phyloP scores from a whole-genome alignment of 148 eudicot genomes.

The Cornus controversa region DNA sequence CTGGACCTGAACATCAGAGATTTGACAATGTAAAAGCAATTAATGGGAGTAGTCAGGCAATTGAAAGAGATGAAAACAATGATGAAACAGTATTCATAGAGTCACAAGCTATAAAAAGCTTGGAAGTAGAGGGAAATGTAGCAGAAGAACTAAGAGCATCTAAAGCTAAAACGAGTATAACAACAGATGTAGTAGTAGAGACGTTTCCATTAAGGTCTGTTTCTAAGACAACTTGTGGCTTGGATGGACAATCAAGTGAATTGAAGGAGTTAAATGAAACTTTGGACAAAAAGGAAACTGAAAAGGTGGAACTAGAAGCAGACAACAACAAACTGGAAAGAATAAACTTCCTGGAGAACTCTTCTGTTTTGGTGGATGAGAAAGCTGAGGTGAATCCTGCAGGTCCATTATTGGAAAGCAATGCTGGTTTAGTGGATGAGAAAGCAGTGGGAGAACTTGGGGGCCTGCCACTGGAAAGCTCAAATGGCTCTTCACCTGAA shows the following conservation, averaged over 20 bases:
- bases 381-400: slow-evolving; percentile 24
- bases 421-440: slow-evolving; percentile 15
- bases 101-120: slow-evolving; percentile 16
- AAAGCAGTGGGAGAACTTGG: slow-evolving; percentile 10
- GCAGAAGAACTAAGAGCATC: slow-evolving; percentile 17
- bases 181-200: slow-evolving; percentile 50
- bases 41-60: slow-evolving; percentile 23
- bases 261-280: slow-evolving; percentile 9
- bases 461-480: slow-evolving; percentile 22
- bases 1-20: slow-evolving; percentile 23
- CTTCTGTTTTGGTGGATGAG: slow-evolving; percentile 24
- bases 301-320: slow-evolving; percentile 17
- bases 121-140: slow-evolving; percentile 27
- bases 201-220: slow-evolving; percentile 60
- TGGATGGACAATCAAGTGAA: slow-evolving; percentile 26
- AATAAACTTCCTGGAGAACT: slow-evolving; percentile 2
- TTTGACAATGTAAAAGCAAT: slow-evolving; percentile 11
- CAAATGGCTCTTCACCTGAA: slow-evolving; percentile 16
- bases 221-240: slow-evolving; percentile 24
- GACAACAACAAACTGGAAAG: slow-evolving; percentile 14
- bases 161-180: slow-evolving; percentile 14
- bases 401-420: slow-evolving; percentile 17
- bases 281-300: slow-evolving; percentile 24
- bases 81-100: slow-evolving; percentile 17
- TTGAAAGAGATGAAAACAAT: slow-evolving; percentile 29